A percentile compares a stretch with the other conserved stretches of the same genome.
Conservation (phyloP, 495 filamentous ascomycete species). For the Aspergillus affinis region DNA sequence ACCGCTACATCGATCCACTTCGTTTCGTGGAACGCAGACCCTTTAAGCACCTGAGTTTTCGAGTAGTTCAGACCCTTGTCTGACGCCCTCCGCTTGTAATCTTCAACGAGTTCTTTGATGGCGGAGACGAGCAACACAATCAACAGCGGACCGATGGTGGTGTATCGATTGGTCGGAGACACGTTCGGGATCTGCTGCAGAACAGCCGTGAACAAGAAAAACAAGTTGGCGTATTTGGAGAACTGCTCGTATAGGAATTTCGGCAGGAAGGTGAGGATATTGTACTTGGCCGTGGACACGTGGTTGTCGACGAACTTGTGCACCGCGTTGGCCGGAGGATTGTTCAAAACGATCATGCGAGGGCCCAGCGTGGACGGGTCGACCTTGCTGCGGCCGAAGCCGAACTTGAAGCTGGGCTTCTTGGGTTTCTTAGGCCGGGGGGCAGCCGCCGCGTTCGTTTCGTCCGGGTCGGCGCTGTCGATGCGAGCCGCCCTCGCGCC, state of each 20-base stretch:
- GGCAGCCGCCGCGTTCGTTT: constrained; percentile 26
- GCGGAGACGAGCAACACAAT: constrained; percentile 92
- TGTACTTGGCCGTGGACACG: constrained; percentile 98
- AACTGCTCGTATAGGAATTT: constrained; percentile 99
- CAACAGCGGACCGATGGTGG: constrained; percentile 89
- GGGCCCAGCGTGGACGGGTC: constrained; percentile 91
- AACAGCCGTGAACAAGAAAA: constrained; percentile 97
- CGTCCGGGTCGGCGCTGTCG: constrained; percentile 33
- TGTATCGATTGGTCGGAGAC: constrained; percentile 91
- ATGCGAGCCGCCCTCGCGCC: constrained; percentile 51
- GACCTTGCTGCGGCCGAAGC: constrained; percentile 80
- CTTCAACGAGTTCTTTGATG: constrained; percentile 91
- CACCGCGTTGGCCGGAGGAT: constrained; percentile 84
- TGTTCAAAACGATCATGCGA: constrained; percentile 94
- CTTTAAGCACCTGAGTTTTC: constrained; percentile 78
- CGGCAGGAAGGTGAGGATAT: constrained; percentile 87
- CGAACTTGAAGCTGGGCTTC: constrained; percentile 83
- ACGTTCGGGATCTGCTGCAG: constrained; percentile 95
- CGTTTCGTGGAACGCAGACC: constrained; percentile 79
- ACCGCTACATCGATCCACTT: constrained; percentile 94
- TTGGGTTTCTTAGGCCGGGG: constrained; percentile 58
- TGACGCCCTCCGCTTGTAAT: constrained; percentile 84
- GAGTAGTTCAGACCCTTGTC: constrained; percentile 88
- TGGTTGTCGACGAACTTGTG: constrained; percentile 96
- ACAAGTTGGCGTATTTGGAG: constrained; percentile 98